Conservation (phyloP, 306 rosid genomes). For the Cucurbita ficifolia region DNA sequence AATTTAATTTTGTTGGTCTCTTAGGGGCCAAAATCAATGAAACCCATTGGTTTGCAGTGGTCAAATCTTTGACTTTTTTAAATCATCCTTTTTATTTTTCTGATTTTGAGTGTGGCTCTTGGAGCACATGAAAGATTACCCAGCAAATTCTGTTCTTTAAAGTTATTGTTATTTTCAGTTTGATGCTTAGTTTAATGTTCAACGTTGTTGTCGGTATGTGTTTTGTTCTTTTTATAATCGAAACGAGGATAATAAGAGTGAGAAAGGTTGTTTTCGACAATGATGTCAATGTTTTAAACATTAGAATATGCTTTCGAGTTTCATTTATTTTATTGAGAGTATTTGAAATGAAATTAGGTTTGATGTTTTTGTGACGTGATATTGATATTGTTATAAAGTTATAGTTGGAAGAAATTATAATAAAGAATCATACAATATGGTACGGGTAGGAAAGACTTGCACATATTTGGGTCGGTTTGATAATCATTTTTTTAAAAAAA, state of each 20-base stretch:
- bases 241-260: neutral
- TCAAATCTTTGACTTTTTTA: conserved; percentile 4
- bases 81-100: neutral
- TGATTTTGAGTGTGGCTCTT: conserved; percentile 5
- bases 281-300: conserved; percentile 5
- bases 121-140: conserved; percentile 11
- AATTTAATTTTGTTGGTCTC: neutral
- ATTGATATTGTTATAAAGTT: too few species aligned
- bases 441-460: too few species aligned
- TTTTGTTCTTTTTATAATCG: neutral
- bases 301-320: neutral
- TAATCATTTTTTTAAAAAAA: too few species aligned
- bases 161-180: neutral
- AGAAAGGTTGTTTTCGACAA: neutral
- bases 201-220: neutral
- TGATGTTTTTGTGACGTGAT: neutral
- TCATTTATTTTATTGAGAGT: neutral
- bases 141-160: neutral
- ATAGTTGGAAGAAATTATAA: too few species aligned
- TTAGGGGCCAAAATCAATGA: neutral
- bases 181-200: neutral
- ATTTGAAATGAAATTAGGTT: neutral
- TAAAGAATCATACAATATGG: too few species aligned
- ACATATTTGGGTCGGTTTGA: too few species aligned
- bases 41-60: neutral